Conservation (phyloP, 352 stramenopile species). For the Phytophthora rubi region DNA sequence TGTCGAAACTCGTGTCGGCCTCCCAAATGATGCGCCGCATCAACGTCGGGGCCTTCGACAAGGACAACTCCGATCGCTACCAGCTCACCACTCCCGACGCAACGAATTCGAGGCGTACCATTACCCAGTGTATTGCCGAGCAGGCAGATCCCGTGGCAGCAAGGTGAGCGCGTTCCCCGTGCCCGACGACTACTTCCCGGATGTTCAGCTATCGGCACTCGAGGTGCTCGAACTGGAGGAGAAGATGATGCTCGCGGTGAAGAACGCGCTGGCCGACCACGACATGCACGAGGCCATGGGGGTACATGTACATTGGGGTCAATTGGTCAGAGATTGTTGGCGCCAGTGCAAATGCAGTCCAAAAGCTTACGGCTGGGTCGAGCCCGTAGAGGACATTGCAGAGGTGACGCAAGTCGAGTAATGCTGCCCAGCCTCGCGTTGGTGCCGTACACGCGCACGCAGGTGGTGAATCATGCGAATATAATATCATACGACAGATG, state of each 20-base stretch:
- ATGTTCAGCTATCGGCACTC: slow-evolving; percentile 38
- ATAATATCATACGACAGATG: slow-evolving; percentile 20
- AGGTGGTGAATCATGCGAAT: slow-evolving; percentile 23
- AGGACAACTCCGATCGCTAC: slow-evolving; percentile 7
- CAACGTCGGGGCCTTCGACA: slow-evolving; percentile 26
- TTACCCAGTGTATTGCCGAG: slow-evolving; percentile 41
- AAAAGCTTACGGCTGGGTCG: slow-evolving; percentile 8
- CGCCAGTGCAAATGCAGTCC: neutral
- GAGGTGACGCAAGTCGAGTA: slow-evolving; percentile 15
- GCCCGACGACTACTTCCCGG: slow-evolving; percentile 50
- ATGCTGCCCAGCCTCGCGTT: slow-evolving; percentile 16
- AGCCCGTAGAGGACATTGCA: slow-evolving; percentile 9
- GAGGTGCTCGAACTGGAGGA: slow-evolving; percentile 35
- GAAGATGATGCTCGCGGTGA: slow-evolving; percentile 43
- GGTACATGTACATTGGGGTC: neutral
- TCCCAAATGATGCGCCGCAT: slow-evolving; percentile 37
- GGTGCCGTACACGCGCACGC: slow-evolving; percentile 3
- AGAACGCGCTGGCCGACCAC: slow-evolving; percentile 53
- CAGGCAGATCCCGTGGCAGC: too few relatives aligned
- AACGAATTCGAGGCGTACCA: slow-evolving; percentile 18
- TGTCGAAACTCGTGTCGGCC: slow-evolving; percentile 34
- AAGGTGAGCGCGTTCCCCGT: slow-evolving; percentile 37
- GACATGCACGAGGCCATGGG: slow-evolving; percentile 39
- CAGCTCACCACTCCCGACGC: slow-evolving; percentile 2
- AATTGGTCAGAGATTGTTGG: neutral